phyloP scores from a whole-genome alignment of 2,329 filamentous ascomycete genomes.

The Diplodia seriata region DNA sequence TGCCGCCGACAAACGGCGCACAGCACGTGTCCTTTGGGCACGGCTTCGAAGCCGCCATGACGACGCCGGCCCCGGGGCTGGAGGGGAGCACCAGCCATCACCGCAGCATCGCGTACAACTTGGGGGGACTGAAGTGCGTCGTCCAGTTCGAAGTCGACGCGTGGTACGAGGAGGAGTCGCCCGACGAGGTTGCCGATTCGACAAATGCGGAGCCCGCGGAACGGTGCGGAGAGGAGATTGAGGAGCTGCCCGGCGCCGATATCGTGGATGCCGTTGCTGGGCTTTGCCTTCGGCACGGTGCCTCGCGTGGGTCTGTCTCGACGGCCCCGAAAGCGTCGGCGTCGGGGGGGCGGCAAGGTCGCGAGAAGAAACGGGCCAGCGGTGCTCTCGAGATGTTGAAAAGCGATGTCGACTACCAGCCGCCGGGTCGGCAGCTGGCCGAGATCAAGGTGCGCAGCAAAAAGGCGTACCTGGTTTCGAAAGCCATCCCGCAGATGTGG shows the following conservation, averaged over 20 bases:
- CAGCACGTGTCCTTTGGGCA: slow-evolving; percentile 38
- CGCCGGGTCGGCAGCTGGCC: not conserved
- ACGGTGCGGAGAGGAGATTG: too few species aligned
- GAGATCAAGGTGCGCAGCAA: not conserved
- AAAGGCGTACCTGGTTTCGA: not conserved
- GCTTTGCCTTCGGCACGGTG: too few species aligned
- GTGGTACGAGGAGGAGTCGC: slow-evolving; percentile 31
- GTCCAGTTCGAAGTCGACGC: slow-evolving; percentile 44
- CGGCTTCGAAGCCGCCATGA: slow-evolving; percentile 39
- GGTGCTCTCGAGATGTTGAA: too few species aligned
- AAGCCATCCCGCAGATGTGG: not conserved
- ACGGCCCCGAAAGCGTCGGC: too few species aligned
- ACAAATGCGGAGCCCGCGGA: not conserved
- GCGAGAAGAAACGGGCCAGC: too few species aligned
- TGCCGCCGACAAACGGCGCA: slow-evolving; percentile 34
- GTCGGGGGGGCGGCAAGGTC: too few species aligned
- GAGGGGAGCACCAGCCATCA: slow-evolving; percentile 32
- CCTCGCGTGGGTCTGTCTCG: too few species aligned
- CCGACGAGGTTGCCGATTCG: not conserved
- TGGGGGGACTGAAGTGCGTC: slow-evolving; percentile 40
- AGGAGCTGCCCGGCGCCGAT: too few species aligned
- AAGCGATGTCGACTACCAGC: too few species aligned
- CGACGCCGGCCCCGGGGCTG: not conserved
- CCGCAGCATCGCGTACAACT: slow-evolving; percentile 39
- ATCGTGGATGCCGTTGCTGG: too few species aligned